These are phyloP conservation scores for Ustilago cynodontis DNA, from an alignment of 1,284 basidiomycete species.

Conservation along the genomic window DNA sequence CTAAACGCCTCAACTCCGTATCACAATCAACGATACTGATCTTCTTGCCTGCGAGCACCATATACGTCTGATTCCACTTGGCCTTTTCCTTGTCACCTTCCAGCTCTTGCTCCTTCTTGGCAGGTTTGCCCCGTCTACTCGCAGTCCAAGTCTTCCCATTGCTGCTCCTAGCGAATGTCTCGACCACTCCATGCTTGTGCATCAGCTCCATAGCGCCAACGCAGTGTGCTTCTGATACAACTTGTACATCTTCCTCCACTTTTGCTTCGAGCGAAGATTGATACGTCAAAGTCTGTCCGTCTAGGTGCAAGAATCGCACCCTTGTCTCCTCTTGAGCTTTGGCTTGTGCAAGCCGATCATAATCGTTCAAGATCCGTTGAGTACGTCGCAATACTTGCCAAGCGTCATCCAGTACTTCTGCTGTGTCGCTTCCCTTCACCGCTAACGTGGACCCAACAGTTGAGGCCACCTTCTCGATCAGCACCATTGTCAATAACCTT, in stretches of 20 bases:
- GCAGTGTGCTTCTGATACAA: conserved; percentile 45
- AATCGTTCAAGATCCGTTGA: conserved; percentile 49
- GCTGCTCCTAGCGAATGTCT: conserved; percentile 51
- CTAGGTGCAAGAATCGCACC: conserved; percentile 41
- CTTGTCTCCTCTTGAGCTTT: conserved; percentile 8
- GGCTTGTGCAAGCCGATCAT: conserved; percentile 14
- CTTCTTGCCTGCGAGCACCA: conserved; percentile 51
- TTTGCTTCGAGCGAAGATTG: conserved; percentile 33
- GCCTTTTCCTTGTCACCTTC: background rate
- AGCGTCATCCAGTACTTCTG: conserved; percentile 17
- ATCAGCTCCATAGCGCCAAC: conserved; percentile 38
- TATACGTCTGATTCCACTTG: conserved; percentile 35
- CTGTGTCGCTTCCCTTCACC: background rate
- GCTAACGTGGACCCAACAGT: conserved; percentile 5
- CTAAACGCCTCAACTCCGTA: conserved; percentile 40
- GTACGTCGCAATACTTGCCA: conserved; percentile 46
- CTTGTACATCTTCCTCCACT: conserved; percentile 33
- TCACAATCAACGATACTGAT: conserved; percentile 54
- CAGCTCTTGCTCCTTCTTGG: background rate
- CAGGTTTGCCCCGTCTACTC: conserved; percentile 10
- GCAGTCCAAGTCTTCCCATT: conserved; percentile 53
- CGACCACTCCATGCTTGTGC: conserved; percentile 34
- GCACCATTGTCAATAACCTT: conserved; percentile 36
- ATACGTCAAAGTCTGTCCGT: conserved; percentile 30
- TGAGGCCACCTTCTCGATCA: conserved; percentile 26